Base-by-base conservation (phyloP, 495 filamentous ascomycete species). In the Aspergillus affinis region DNA sequence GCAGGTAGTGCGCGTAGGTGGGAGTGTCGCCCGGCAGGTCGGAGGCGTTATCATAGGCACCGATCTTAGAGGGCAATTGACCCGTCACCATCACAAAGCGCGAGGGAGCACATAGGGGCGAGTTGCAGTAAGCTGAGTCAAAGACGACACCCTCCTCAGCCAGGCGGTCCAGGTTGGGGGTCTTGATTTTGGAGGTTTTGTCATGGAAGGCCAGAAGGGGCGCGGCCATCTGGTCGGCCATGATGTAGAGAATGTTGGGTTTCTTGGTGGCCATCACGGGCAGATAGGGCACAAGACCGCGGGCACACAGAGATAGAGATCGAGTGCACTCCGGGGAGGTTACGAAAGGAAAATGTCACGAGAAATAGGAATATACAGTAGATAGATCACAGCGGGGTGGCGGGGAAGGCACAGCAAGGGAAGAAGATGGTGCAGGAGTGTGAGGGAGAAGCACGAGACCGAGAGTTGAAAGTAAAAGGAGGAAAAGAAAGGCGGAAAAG, bases 221-320 rank as follows among this genome's bases (percentile, higher is more conserved):
- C 26, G 92, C 91, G 20, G 92, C 87, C 73, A 96, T 86, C 77
- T 96, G 92, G 75, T 96, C 92, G 48, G 91, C 91, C 89, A 96
- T 93, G 73, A 96, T 90, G 75, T 90, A 90, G 52, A 92, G 81
- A 62, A 92, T 88, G 73, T 92, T 92, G 45, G 88, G 89, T 69
- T 80, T 84, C 55, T 76, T 75, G 30, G 67, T 63, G 52, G 72
- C 70, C 77, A 80, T 78, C 72, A 58, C n/a, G 55, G 26, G 41
- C 26, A 46, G 30, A 48, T n/a, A 1, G 18, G 2, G 7, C 49
- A 18, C 51, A n/a, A 47, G n/a, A 50, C 27, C 32, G 19, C 45
- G 20, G 48, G 23, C 20, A 51, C 49, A 27, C 6, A 18, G 23
- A 17, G 49, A 51, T 26, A 9, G n/a, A 20, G 21, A 6, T 19